Base-by-base conservation (phyloP, 2,329 filamentous ascomycete genomes). In the Pestalotiopsis sp. region DNA sequence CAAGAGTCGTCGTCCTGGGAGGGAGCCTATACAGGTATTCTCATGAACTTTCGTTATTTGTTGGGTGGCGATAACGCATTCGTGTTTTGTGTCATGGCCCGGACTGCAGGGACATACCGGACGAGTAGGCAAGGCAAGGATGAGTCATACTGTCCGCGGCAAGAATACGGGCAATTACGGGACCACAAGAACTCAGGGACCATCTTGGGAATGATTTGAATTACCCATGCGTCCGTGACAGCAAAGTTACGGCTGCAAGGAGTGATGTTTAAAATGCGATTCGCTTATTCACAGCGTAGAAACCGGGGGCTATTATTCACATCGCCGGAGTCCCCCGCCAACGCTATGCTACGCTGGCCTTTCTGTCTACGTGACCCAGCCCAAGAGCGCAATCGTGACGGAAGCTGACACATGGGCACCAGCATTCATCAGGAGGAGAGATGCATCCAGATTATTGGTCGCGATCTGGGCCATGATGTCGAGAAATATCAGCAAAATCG, bases 1-100 rank as follows among this genome's bases (percentile, higher is more conserved):
- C n/a, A 61, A n/a, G 17, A 35, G 58, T 61, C 58, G 58, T 61
- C 58, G 58, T 61, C 58, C 20, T 61, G 24, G 30, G 24, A 61
- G 58, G 58, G n/a, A 20, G 58, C 58, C 58, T 61, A 35, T 20
- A n/a, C 30, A 26, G 40, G 35, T 58, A 22, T 13, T 35, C 14
- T 20, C 26, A 4, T 61, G 58, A 61, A 61, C 55, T 24, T 58
- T 58, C 6, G 44, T 52, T 22, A 3, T 52, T n/a, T 52, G 17
- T 52, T 52, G 9, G 30, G 58, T 61, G 58, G 58, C 58, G 30
- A 61, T 61, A 35, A 5, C n/a, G 26, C 10, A 35, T 20, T 13
- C n/a, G 14, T 61, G 30, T 17, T 35, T 35, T 6, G n/a, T 17
- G n/a, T 6, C 10, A 61, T 61, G 9, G 30, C 17, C 17, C 14